phyloP scores from a whole-genome alignment of 2,329 filamentous ascomycete genomes.

The Juglanconis juglandina region DNA sequence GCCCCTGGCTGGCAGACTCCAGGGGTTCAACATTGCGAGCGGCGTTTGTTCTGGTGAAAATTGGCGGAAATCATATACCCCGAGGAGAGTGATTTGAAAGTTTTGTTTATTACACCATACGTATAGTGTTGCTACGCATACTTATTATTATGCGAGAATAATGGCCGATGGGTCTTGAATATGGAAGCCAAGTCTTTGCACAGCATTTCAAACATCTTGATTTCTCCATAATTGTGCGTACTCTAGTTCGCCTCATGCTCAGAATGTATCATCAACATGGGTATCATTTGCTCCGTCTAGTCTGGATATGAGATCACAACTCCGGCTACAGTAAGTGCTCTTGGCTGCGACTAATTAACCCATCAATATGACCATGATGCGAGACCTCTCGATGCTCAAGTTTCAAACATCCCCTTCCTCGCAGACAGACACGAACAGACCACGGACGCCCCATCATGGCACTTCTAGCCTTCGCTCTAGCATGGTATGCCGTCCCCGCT shows the following conservation, averaged over 20 bases:
- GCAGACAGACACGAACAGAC: conserved; percentile 8
- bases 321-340: conserved; percentile 14
- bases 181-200: background rate
- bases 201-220: too few relatives aligned
- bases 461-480: background rate
- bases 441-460: background rate
- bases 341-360: conserved; percentile 12
- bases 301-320: conserved; percentile 16
- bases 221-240: background rate
- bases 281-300: conserved; percentile 20
- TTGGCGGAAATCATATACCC: conserved; percentile 36
- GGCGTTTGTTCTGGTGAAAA: conserved; percentile 46
- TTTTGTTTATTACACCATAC: background rate
- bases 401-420: conserved; percentile 4
- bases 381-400: background rate
- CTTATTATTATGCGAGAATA: background rate
- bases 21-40: conserved; percentile 19
- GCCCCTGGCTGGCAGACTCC: conserved; percentile 27
- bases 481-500: background rate
- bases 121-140: background rate
- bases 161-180: background rate
- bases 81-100: conserved; percentile 24
- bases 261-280: conserved; percentile 15
- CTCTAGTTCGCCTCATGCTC: background rate
- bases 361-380: conserved; percentile 1